These are phyloP conservation scores for Chondrostereum purpureum DNA, from an alignment of 1,284 basidiomycete genomes.

Conservation along the genomic window DNA sequence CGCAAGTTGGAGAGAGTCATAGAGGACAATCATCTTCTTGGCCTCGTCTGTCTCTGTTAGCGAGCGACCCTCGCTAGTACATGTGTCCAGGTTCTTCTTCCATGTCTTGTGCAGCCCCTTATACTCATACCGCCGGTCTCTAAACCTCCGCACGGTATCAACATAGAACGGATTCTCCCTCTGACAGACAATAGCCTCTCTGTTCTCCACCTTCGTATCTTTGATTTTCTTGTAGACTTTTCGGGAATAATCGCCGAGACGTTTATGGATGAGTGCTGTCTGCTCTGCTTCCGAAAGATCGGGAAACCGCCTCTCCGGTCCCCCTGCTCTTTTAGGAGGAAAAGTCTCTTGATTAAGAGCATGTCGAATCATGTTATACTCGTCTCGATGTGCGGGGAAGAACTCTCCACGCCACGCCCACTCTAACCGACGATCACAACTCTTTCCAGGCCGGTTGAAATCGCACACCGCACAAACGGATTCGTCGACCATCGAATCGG, in stretches of 20 bases:
- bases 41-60: conserved; percentile 92
- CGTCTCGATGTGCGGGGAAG: conserved; percentile 96
- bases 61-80: conserved; percentile 58
- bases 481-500: conserved; percentile 97
- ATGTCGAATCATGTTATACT: conserved; percentile 99
- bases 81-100: conserved; percentile 96
- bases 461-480: conserved; percentile 97
- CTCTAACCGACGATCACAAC: conserved; percentile 88
- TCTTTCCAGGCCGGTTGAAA: conserved; percentile 94
- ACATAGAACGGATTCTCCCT: conserved; percentile 99
- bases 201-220: conserved; percentile 93
- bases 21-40: conserved; percentile 99
- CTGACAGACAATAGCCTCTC: conserved; percentile 96
- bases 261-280: conserved; percentile 90
- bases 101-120: conserved; percentile 98
- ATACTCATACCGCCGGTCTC: conserved; percentile 98
- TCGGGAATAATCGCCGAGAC: conserved; percentile 95
- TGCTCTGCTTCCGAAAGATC: conserved; percentile 88
- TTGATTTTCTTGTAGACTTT: conserved; percentile 99
- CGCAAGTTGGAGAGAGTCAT: conserved; percentile 98
- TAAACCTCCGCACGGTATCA: conserved; percentile 95
- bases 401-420: conserved; percentile 99
- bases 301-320: conserved; percentile 73
- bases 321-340: conserved; percentile 73
- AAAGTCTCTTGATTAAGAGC: conserved; percentile 94